These are phyloP conservation scores for Zangia roseola DNA, from an alignment of 768 basidiomycete species.

Conservation along the genomic window DNA sequence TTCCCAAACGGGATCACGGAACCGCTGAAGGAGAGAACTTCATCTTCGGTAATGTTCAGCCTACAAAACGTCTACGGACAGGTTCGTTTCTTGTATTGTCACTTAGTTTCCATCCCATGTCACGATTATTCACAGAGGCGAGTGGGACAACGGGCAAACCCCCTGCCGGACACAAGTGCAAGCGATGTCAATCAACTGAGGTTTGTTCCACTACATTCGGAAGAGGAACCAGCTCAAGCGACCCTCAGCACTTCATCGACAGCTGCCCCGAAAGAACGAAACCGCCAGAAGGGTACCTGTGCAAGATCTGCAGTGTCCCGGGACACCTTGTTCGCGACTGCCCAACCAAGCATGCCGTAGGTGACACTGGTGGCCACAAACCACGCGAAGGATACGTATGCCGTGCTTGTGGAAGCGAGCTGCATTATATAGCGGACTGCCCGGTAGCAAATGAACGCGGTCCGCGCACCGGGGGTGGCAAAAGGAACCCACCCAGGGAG, in stretches of 20 bases:
- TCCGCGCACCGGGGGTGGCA: slow-evolving; percentile 30
- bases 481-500: slow-evolving; percentile 64
- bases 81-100: slow-evolving; percentile 37
- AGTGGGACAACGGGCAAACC: slow-evolving; percentile 53
- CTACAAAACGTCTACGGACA: slow-evolving; percentile 54
- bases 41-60: slow-evolving; percentile 65
- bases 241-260: slow-evolving; percentile 66
- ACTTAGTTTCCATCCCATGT: background rate
- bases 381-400: slow-evolving; percentile 88
- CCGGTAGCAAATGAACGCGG: slow-evolving; percentile 59
- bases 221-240: slow-evolving; percentile 2
- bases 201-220: slow-evolving; percentile 37
- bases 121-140: slow-evolving; percentile 7
- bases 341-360: slow-evolving; percentile 72
- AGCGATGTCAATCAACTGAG: slow-evolving; percentile 72
- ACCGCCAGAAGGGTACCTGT: slow-evolving; percentile 83
- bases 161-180: slow-evolving; percentile 74
- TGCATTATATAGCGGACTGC: slow-evolving; percentile 88
- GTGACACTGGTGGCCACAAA: slow-evolving; percentile 81
- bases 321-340: slow-evolving; percentile 91
- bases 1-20: slow-evolving; percentile 55
- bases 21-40: slow-evolving; percentile 53
- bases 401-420: slow-evolving; percentile 84
- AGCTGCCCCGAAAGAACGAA: slow-evolving; percentile 72
- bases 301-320: slow-evolving; percentile 82